Conservation (phyloP, 495 filamentous ascomycete genomes). For the Tuber calosporum region DNA sequence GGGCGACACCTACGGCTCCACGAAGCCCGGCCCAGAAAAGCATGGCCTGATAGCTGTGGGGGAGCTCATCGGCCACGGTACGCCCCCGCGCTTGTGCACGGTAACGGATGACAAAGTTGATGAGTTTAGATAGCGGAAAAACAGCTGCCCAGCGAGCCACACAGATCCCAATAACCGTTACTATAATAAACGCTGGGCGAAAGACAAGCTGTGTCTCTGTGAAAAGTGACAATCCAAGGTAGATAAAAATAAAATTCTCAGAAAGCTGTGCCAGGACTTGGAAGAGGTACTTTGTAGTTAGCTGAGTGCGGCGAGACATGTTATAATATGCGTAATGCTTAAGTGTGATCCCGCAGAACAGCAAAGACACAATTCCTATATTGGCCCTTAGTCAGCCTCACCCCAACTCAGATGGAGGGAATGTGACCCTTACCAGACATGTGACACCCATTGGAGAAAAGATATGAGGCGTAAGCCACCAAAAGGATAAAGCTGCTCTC, state of each 20-base stretch:
- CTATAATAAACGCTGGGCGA: conserved; percentile 91
- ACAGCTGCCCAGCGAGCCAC: conserved; percentile 85
- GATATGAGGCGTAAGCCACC: conserved; percentile 92
- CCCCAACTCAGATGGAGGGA: not conserved
- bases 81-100: conserved; percentile 70
- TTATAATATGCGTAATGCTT: conserved; percentile 99
- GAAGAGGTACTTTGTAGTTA: conserved; percentile 97
- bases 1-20: conserved; percentile 89
- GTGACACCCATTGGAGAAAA: conserved; percentile 87
- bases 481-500: conserved; percentile 91
- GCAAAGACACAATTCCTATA: conserved; percentile 85
- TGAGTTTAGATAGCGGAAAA: conserved; percentile 79
- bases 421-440: conserved; percentile 68
- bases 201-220: conserved; percentile 80
- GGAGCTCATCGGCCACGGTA: conserved; percentile 81
- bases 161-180: conserved; percentile 86
- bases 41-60: conserved; percentile 91
- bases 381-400: not conserved
- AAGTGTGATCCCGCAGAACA: conserved; percentile 96
- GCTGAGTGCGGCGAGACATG: conserved; percentile 94
- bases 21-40: conserved; percentile 96
- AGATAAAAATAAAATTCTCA: conserved; percentile 99
- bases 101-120: conserved; percentile 92
- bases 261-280: conserved; percentile 89
- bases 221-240: conserved; percentile 87